These are phyloP conservation scores for Aspergillus phoenicis DNA, from an alignment of 2,329 filamentous ascomycete species.

Conservation along the genomic window DNA sequence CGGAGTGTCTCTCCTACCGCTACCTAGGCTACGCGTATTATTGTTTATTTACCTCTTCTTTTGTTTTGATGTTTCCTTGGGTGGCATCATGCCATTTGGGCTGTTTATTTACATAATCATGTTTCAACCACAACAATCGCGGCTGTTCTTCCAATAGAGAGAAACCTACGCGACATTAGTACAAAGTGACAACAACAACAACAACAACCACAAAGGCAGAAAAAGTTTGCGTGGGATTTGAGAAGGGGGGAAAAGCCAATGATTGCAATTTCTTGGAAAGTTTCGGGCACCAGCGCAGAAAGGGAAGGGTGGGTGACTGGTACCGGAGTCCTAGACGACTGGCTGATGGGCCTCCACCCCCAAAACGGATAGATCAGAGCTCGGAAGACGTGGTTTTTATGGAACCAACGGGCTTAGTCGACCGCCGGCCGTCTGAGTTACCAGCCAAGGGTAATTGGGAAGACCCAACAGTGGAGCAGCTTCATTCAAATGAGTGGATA, in stretches of 20 bases:
- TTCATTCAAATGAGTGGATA: constrained; percentile 2
- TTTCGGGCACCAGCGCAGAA: constrained; percentile 22
- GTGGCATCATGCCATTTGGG: too few species aligned
- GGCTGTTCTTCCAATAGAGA: too few species aligned
- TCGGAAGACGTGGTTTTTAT: not conserved
- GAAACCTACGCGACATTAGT: too few species aligned
- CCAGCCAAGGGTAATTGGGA: not conserved
- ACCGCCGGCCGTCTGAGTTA: constrained; percentile 11
- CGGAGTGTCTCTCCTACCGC: not conserved
- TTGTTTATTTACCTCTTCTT: not conserved
- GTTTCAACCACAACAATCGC: too few species aligned
- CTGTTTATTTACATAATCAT: too few species aligned
- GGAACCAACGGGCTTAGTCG: constrained; percentile 1
- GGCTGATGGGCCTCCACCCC: constrained; percentile 7
- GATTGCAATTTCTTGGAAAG: constrained; percentile 6
- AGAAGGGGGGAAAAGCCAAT: not conserved
- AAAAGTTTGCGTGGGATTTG: not conserved
- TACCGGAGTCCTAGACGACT: constrained; percentile 10
- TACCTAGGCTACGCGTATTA: not conserved
- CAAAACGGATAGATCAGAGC: constrained; percentile 4
- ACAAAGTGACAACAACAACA: too few species aligned
- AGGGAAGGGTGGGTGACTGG: constrained; percentile 7
- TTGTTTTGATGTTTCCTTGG: not conserved
- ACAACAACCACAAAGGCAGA: constrained; percentile 1
- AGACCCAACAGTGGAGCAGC: constrained; percentile 2